Evolutionary conservation across 495 filamentous ascomycete genomes (phyloP).

Genomic region (Thermothielavioides terrestris): DNA sequence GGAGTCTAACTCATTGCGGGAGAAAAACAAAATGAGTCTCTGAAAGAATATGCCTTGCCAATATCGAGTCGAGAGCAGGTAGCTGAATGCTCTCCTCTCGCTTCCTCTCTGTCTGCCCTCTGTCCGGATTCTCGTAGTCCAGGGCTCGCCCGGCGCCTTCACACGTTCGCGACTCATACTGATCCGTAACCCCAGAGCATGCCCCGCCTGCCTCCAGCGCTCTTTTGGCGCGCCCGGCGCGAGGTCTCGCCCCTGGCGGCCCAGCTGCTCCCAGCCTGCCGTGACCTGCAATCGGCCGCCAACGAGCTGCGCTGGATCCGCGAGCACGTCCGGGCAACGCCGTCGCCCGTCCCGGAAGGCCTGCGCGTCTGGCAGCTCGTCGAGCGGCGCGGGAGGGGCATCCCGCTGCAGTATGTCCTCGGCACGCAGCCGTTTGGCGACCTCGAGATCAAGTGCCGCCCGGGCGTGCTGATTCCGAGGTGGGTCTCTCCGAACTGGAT

Average conservation of each 20-base stretch:
- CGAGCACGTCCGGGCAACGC: conserved; percentile 38
- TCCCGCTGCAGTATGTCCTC: conserved; percentile 83
- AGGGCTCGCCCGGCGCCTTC: background rate
- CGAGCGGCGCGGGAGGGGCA: conserved; percentile 49
- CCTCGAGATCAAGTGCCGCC: conserved; percentile 65
- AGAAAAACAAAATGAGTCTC: too few species aligned
- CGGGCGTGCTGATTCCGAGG: conserved; percentile 79
- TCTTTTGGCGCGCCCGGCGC: conserved; percentile 49
- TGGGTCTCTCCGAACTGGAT: conserved; percentile 19
- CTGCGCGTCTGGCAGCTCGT: conserved; percentile 44
- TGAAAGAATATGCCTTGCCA: too few species aligned
- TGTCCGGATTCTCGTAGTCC: background rate
- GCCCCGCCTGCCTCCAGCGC: conserved; percentile 61
- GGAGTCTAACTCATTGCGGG: too few species aligned
- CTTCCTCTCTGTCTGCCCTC: too few species aligned
- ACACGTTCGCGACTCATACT: background rate
- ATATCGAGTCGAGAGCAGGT: too few species aligned
- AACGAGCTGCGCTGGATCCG: conserved; percentile 85
- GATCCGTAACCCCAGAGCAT: conserved; percentile 35
- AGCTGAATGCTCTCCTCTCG: too few species aligned
- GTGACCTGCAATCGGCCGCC: conserved; percentile 54
- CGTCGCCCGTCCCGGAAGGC: conserved; percentile 7
- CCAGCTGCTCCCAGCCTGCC: conserved; percentile 59
- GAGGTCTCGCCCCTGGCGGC: conserved; percentile 51
- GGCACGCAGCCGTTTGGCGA: conserved; percentile 83